Percentiles rank a stretch among this genome's conserved stretches.
Conservation (phyloP, 805 yeast species). For the Yamadazyma kitorensis region DNA sequence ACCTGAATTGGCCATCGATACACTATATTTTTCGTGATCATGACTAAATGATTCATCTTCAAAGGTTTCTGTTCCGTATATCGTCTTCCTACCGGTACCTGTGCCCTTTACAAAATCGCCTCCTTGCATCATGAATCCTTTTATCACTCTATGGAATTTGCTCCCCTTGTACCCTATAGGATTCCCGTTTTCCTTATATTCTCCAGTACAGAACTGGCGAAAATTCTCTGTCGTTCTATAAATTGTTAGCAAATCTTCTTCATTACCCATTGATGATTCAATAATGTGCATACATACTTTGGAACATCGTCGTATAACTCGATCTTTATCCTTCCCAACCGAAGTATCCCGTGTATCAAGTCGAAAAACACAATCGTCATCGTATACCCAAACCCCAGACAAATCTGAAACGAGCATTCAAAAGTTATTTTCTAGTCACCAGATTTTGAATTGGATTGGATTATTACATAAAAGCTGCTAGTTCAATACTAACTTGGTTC, state of each 20-base stretch:
- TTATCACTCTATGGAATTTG: constrained; percentile 93
- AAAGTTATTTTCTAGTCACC: too few relatives aligned
- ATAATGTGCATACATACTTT: constrained; percentile 3
- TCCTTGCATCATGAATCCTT: constrained; percentile 94
- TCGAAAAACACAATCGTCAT: constrained; percentile 6
- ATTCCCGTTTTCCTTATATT: constrained; percentile 42
- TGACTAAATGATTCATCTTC: constrained; percentile 66
- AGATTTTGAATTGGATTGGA: too few relatives aligned
- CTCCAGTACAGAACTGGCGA: constrained; percentile 84
- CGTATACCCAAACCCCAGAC: constrained; percentile 3
- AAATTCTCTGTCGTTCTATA: constrained; percentile 68
- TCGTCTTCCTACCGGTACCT: constrained; percentile 91
- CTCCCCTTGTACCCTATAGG: constrained; percentile 87
- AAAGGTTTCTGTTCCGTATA: constrained; percentile 63
- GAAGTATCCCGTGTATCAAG: constrained; percentile 1
- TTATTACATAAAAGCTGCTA: too few relatives aligned
- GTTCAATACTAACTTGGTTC: too few relatives aligned
- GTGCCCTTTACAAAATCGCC: constrained; percentile 57
- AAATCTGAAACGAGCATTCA: too few relatives aligned
- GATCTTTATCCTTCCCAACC: constrained; percentile 43
- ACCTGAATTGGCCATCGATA: constrained; percentile 92
- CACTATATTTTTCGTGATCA: constrained; percentile 76
- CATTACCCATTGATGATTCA: background rate
- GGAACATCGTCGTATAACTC: constrained; percentile 41
- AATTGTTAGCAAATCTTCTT: constrained; percentile 2